Evolutionary conservation across 129 eudicot genomes (phyloP), one percentile per base, ranked within the genome.

Genomic region (Artemisia annua): DNA sequence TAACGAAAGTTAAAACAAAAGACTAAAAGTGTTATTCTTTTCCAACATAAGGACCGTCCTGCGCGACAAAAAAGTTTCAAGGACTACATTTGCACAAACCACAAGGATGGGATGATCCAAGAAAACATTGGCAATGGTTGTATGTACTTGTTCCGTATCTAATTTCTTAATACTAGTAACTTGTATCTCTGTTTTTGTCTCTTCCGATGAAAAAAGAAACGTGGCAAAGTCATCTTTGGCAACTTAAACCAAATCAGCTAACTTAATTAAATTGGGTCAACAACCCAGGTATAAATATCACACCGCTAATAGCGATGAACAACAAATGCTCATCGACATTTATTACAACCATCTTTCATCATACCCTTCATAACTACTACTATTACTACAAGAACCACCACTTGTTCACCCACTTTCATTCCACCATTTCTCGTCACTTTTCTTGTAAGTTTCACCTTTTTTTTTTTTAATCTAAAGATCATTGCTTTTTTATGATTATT

Each of bases 291-390:
- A 77, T 61, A 49, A 77, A 77, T 68, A 19, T 10, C 20, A 19
- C 83, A 75, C 71, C 60, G 59, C 66, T 26, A 49, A 67, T 72
- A 73, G 69, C 82, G 75, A 64, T 83, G 70, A 71, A 69, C 66
- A 56, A 9, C 26, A 24, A 24, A 63, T 59, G 55, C 68, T 58
- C 76, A 24, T 24, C 26, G 39, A 18, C 80, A 76, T 54, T 73
- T 57, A 69, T 79, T 56, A 74, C 75, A 3, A 28, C 32, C 53
- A 57, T 18, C 20, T 1, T n/a, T 18, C 28, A 62, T 30, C 69
- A 39, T 60, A 58, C 2, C 13, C 18, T n/a, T n/a, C 18, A 19
- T 58, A 58, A 18, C 63, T 53, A 15, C 24, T 56, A 50, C 17
- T n/a, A n/a, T n/a, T n/a, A n/a, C n/a, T 56, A 50, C 17, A 76